Percentiles rank a stretch among this genome's conserved stretches.
Conservation (phyloP, 2,329 filamentous ascomycete species). For the Pyricularia grisea region DNA sequence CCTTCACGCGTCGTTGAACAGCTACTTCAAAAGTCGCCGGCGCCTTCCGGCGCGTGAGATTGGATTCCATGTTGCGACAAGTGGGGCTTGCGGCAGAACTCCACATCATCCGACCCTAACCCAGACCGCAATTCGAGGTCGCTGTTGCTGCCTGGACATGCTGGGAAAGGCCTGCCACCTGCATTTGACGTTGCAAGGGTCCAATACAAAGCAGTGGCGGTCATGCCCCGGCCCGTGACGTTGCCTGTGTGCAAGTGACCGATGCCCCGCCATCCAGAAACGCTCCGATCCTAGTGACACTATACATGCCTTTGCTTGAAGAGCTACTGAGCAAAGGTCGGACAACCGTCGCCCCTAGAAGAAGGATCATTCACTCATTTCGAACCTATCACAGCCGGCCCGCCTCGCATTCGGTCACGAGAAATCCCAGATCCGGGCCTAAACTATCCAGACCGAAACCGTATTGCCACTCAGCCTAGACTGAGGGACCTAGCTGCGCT, state of each 20-base stretch:
- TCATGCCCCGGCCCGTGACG: conserved; percentile 1
- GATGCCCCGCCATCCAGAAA: conserved; percentile 1
- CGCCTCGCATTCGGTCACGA: not conserved
- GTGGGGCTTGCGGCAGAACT: not conserved
- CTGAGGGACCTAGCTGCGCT: not conserved
- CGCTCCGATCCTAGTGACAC: not conserved
- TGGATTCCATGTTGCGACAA: not conserved
- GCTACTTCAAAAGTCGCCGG: not conserved
- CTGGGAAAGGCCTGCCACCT: not conserved
- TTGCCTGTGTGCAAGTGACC: conserved; percentile 1
- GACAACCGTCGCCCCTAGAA: not conserved
- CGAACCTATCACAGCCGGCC: not conserved
- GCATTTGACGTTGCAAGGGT: not conserved
- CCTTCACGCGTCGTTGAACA: not conserved
- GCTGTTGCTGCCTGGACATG: not conserved
- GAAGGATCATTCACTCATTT: not conserved
- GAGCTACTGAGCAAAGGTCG: not conserved
- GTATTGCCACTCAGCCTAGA: not conserved
- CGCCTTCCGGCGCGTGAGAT: not conserved
- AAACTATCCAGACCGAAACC: not conserved
- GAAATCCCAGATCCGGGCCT: not conserved
- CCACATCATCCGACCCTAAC: not conserved
- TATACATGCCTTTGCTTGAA: not conserved
- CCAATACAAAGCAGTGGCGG: not conserved
- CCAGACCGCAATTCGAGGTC: not conserved